Conservation (phyloP, 1,139 yeast species). For the Protomyces inouyei region DNA sequence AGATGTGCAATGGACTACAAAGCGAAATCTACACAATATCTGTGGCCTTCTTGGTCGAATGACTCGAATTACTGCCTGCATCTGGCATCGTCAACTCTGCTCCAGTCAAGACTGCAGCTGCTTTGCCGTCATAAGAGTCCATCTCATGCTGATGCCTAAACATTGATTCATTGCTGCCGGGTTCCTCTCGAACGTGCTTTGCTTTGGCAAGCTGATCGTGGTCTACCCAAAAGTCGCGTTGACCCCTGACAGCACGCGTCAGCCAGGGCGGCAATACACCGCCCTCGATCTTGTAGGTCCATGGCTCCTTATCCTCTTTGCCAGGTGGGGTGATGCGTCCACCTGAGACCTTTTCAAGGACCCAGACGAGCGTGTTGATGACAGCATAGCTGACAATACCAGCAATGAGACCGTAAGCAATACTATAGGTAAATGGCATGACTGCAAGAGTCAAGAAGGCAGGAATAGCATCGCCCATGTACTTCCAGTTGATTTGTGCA, state of each 20-base stretch:
- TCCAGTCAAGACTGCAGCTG: not conserved
- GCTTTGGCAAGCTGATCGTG: not conserved
- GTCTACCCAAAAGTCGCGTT: slow-evolving; percentile 19
- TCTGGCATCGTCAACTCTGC: not conserved
- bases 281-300: slow-evolving; percentile 32
- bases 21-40: not conserved
- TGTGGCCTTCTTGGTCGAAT: not conserved
- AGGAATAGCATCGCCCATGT: slow-evolving; percentile 32
- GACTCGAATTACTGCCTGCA: not conserved
- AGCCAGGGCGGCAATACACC: slow-evolving; percentile 27
- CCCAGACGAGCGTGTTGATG: slow-evolving; percentile 29
- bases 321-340: slow-evolving; percentile 32
- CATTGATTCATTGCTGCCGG: not conserved
- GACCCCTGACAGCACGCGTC: slow-evolving; percentile 10
- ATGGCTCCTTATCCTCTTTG: slow-evolving; percentile 32
- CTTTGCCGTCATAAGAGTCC: not conserved
- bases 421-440: slow-evolving; percentile 34
- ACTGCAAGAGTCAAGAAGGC: slow-evolving; percentile 33
- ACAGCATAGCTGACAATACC: slow-evolving; percentile 32
- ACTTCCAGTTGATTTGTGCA: slow-evolving; percentile 32
- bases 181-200: not conserved
- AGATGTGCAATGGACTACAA: too few species aligned
- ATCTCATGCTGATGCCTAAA: not conserved
- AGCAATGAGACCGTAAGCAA: slow-evolving; percentile 33
- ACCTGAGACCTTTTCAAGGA: slow-evolving; percentile 27